Evolutionary conservation across 2,329 filamentous ascomycete genomes (phyloP), one percentile per base, ranked within the genome.

Genomic region (Colletotrichum limetticola): DNA sequence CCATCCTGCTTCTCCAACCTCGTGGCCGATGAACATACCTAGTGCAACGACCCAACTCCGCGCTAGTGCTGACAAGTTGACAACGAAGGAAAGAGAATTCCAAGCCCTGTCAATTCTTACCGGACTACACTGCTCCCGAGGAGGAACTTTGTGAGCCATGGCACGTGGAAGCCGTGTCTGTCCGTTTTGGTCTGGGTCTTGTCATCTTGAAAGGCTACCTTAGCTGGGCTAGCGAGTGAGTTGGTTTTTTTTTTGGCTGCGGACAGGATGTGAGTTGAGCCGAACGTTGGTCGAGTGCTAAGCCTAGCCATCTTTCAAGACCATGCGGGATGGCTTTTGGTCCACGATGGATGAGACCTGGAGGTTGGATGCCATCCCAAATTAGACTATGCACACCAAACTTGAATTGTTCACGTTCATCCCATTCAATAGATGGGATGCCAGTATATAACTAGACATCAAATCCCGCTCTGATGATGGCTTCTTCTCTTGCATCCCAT

Each of bases 21-120:
- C 16, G 19, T 49, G 42, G 42, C 8, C 14, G 49, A 61, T 28
- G 42, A 1, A 32, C 30, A 32, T 37, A 32, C 30, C 8, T 37
- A 42, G 52, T 32, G 30, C 52, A 49, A 28, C 55, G 56, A 60
- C 35, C 46, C 42, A 22, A 49, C 42, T 11, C 28, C 70, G 9
- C 11, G 24, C 59, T 63, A 65, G 67, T 35, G 66, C 71, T 71
- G 71, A 70, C 70, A 22, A 49, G 66, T 66, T 71, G 71, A 70
- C 66, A 22, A 49, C 32, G 61, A 30, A 19, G 12, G 12, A 2
- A 53, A 22, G 8, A 19, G 30, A 32, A 12, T 0, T 11, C 26
- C 52, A 28, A 55, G 55, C 42, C 42, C 42, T 68, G 32, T 60
- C 66, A 66, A 53, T 56, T 30, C 26, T 53, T 12, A 26, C 56